These are phyloP conservation scores for Erythrophleum fordii DNA, from an alignment of 306 rosid genomes.

Conservation along the genomic window DNA sequence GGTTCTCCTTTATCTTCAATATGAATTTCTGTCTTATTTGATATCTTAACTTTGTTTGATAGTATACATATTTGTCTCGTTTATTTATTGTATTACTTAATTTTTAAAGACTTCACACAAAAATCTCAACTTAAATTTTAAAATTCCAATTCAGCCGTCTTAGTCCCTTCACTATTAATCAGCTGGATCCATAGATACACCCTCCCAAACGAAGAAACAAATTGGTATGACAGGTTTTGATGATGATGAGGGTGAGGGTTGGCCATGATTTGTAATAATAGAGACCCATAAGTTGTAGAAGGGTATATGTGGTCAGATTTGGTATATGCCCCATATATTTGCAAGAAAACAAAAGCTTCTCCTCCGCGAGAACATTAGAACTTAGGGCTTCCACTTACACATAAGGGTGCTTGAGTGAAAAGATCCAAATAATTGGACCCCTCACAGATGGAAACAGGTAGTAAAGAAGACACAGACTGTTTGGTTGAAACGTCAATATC, in stretches of 20 bases:
- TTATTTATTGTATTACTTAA: not conserved
- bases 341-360: conserved; percentile 34
- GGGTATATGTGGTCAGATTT: too few species aligned
- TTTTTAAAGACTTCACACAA: not conserved
- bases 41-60: not conserved
- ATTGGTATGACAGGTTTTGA: not conserved
- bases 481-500: conserved; percentile 67
- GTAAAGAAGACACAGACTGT: conserved; percentile 45
- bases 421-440: conserved; percentile 54
- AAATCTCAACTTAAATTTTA: too few species aligned
- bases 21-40: not conserved
- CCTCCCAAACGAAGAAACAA: not conserved
- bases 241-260: conserved; percentile 15
- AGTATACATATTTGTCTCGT: not conserved
- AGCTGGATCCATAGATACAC: too few species aligned
- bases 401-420: conserved; percentile 21
- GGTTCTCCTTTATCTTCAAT: too few species aligned
- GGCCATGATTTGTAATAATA: not conserved
- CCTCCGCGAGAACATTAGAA: conserved; percentile 54
- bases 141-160: too few species aligned
- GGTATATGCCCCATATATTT: not conserved
- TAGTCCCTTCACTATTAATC: too few species aligned
- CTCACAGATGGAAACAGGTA: conserved; percentile 50
- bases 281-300: not conserved
- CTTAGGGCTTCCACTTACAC: conserved; percentile 15